phyloP scores from a whole-genome alignment of 257 asterid genomes.

The Echites panduratus region DNA sequence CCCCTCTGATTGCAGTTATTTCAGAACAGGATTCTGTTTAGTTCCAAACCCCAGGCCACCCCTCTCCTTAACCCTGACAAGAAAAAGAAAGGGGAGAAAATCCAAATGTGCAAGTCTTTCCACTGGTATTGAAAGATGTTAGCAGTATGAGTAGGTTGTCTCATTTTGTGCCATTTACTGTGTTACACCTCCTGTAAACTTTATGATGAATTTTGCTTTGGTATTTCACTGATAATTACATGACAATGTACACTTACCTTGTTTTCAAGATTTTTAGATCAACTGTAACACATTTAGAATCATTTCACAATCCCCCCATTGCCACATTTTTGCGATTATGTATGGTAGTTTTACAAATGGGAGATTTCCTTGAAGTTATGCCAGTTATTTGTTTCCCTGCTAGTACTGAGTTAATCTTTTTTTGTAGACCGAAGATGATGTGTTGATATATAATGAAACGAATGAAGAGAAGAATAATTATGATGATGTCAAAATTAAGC shows the following conservation, averaged over 20 bases:
- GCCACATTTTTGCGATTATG: background rate
- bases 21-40: background rate
- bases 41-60: too few relatives aligned
- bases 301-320: background rate
- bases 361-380: background rate
- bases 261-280: background rate
- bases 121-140: background rate
- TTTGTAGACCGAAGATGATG: conserved; percentile 54
- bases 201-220: background rate
- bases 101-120: background rate
- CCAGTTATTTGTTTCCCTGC: background rate
- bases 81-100: background rate
- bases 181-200: background rate
- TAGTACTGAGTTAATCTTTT: background rate
- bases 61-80: background rate
- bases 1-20: background rate
- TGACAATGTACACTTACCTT: background rate
- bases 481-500: conserved; percentile 37
- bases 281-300: background rate
- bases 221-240: background rate
- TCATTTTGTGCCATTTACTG: background rate
- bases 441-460: conserved; percentile 44
- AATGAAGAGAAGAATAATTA: conserved; percentile 46
- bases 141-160: background rate
- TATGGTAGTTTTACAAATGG: background rate